Percentiles rank a stretch among this genome's conserved stretches.
phyloP scores from a whole-genome alignment of 768 basidiomycete genomes.

The Glaciozyma martinii region DNA sequence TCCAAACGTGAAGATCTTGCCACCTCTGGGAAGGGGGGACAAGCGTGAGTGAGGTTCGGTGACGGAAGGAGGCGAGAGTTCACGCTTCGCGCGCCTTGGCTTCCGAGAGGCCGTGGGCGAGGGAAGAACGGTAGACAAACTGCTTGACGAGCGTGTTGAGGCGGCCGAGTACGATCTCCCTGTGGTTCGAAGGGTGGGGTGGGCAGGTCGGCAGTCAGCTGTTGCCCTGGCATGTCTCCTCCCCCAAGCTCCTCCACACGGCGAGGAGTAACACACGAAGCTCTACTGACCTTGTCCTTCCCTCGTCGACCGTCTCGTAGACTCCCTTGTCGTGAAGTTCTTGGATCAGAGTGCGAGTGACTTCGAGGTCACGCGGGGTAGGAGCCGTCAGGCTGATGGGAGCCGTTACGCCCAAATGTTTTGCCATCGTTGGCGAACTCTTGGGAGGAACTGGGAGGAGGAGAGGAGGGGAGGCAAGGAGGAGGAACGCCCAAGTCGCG shows the following conservation, averaged over 20 bases:
- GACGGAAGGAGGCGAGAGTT: neutral
- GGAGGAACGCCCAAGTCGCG: no score
- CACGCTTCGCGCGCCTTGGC: conserved; percentile 67
- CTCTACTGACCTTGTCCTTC: conserved; percentile 66
- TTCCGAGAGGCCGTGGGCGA: conserved; percentile 75
- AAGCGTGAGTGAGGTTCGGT: neutral
- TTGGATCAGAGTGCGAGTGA: conserved; percentile 75
- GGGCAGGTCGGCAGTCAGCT: neutral
- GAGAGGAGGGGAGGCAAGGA: no score
- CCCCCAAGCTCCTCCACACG: neutral
- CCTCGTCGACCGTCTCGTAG: conserved; percentile 82
- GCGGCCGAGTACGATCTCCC: conserved; percentile 86
- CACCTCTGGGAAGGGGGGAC: conserved; percentile 48
- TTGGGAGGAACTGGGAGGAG: no score
- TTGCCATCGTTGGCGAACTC: neutral
- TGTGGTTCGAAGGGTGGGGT: conserved; percentile 38
- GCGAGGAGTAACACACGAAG: neutral
- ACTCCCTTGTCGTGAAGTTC: conserved; percentile 76
- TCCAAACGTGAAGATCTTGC: conserved; percentile 98
- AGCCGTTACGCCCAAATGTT: conserved; percentile 32
- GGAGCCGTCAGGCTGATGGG: conserved; percentile 54
- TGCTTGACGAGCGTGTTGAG: conserved; percentile 82
- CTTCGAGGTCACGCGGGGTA: conserved; percentile 47
- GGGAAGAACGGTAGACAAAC: conserved; percentile 75
- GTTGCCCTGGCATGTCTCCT: neutral